Evolutionary conservation across 2,329 filamentous ascomycete genomes (phyloP), one percentile per base, ranked within the genome.

Genomic region (Magnaporthales sp.): DNA sequence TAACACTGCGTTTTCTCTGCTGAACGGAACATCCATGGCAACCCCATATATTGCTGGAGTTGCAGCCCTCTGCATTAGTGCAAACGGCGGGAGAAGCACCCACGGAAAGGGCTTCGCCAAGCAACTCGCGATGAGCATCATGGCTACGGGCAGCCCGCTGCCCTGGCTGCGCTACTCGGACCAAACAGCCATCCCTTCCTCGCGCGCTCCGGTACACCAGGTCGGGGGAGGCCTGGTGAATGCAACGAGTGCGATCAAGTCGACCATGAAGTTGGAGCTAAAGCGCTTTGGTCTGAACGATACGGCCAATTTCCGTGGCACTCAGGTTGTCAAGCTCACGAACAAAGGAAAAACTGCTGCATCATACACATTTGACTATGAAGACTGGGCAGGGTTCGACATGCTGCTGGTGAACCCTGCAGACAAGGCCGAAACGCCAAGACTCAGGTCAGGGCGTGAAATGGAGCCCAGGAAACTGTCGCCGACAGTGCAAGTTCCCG

Each of bases 21-120:
- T 81, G 27, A 79, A 75, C 58, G 81, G 82, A 27, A 84, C 81
- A 1, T 80, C 78, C 4, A 83, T 84, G 81, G 79, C 81, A 4
- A 77, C 76, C n/a, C 80, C 80, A 2, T 81, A 80, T 66, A 73
- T 81, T 10, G 80, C 80, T 15, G 81, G 80, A 24, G 74, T 78
- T 13, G 77, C 77, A 4, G 77, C 77, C 22, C 74, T 79, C 9
- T 79, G 77, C 65, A 72, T 78, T 29, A 71, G 75, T 7, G 72
- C 72, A 27, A 69, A 72, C 54, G 77, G 77, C 13, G 76, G 77
- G 5, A 74, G 75, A 22, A 68, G 67, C 15, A 68, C 70, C 1
- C 72, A 78, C 64, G 75, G 75, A 30, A 69, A 72, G 56, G 72
- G 67, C 3, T 74, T 75, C 7, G 76, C 73, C 30, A 72, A 72